Evolutionary conservation across 257 asterid genomes (phyloP), one percentile per base, ranked within the genome.

Genomic region (Solanum megistacrolobum): DNA sequence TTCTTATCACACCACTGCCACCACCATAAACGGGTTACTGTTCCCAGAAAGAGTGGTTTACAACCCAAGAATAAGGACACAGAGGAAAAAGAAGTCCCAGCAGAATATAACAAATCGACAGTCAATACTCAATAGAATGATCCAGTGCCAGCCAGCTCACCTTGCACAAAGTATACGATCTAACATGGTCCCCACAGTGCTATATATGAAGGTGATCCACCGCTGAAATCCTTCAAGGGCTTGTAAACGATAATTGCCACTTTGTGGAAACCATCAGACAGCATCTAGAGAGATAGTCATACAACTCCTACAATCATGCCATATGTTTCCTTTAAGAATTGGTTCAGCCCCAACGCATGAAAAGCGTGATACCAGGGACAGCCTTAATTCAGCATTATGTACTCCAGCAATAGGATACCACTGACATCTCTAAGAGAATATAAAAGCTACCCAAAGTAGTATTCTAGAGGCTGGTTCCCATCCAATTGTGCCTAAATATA

Each of bases 121-220:
- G 34, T 84, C 62, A 65, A 65, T 84, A 35, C 16, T 65, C 79
- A 65, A 65, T 65, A n/a, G 36, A 36, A 84, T 60, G 75, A 38
- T 84, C 79, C 58, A 84, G 62, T 36, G 62, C 86, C 83, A 76
- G 85, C 65, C 66, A 73, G 83, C 86, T 86, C 86, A 88, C 90
- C 91, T 85, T 85, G 86, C 84, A 89, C 74, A 65, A 23, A 55
- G 83, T 48, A 85, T 35, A 73, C 31, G 7, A 65, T 85, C 88
- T 78, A 75, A 65, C 38, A 85, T 65, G 75, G 39, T 83, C 39
- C 89, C 78, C 65, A 34, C 71, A 27, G 84, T 84, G 29, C 29
- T 43, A 86, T 65, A 23, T 78, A 29, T 68, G 72, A 68, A 48
- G 86, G 48, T 83, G 73, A 83, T 84, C 74, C 55, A 71, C 71